These are phyloP conservation scores for Kuraishia ogatae DNA, from an alignment of 805 yeast genomes.

Conservation along the genomic window DNA sequence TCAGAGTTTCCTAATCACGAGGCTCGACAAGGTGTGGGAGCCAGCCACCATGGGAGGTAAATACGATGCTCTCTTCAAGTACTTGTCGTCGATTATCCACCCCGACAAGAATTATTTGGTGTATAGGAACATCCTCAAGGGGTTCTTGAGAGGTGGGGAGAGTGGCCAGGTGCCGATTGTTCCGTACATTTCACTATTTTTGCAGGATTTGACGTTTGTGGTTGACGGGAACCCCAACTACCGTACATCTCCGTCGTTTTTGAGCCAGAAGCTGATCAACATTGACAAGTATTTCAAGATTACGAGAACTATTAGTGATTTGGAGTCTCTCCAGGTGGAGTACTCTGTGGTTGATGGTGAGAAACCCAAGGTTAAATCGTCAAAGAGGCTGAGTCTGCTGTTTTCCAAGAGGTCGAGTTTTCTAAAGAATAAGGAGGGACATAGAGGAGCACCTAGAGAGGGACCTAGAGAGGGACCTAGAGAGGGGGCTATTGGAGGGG, in stretches of 20 bases:
- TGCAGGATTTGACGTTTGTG: conserved; percentile 76
- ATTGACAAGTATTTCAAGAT: conserved; percentile 66
- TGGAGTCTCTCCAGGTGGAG: conserved; percentile 61
- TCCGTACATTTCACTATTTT: conserved; percentile 66
- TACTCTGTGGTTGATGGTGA: conserved; percentile 28
- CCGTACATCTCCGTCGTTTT: conserved; percentile 45
- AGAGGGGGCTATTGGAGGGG: not conserved
- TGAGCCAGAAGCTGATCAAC: conserved; percentile 54
- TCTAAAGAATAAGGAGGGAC: too few relatives aligned
- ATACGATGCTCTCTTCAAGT: conserved; percentile 53
- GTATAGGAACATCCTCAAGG: conserved; percentile 54
- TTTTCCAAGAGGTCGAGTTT: not conserved
- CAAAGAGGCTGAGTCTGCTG: not conserved
- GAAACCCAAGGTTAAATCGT: conserved; percentile 1
- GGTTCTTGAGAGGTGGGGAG: conserved; percentile 41
- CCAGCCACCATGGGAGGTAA: conserved; percentile 38
- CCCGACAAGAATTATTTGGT: conserved; percentile 68
- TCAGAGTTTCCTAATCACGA: conserved; percentile 62
- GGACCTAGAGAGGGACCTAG: too few relatives aligned
- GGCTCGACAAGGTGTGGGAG: conserved; percentile 54
- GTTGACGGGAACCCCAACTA: conserved; percentile 72
- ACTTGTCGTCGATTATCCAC: conserved; percentile 58
- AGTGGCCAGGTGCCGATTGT: conserved; percentile 51
- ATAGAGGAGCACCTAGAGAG: too few relatives aligned
- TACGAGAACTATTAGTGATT: conserved; percentile 55